phyloP scores from a whole-genome alignment of 768 basidiomycete species.

The Amanita thiersii region DNA sequence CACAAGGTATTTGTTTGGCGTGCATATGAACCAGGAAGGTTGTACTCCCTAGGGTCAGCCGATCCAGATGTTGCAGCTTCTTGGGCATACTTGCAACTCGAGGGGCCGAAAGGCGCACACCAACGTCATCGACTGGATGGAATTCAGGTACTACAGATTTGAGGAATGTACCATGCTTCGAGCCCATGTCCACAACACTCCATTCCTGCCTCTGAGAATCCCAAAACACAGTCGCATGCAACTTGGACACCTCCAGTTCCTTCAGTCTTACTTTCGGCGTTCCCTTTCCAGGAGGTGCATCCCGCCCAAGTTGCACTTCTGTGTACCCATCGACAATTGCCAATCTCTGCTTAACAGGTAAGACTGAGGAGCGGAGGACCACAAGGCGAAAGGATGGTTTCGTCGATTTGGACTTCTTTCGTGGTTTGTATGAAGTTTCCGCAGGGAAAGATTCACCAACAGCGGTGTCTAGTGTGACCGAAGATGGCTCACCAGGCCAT shows the following conservation, averaged over 20 bases:
- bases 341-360: constrained; percentile 41
- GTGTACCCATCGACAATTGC: constrained; percentile 39
- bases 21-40: constrained; percentile 69
- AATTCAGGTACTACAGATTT: constrained; percentile 20
- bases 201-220: constrained; percentile 50
- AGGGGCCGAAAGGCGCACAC: constrained; percentile 52
- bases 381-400: constrained; percentile 41
- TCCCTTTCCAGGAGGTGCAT: constrained; percentile 42
- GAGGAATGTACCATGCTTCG: constrained; percentile 76
- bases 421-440: constrained; percentile 5
- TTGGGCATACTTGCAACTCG: constrained; percentile 65
- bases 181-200: constrained; percentile 80
- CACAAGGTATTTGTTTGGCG: constrained; percentile 49
- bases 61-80: constrained; percentile 54
- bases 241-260: constrained; percentile 79
- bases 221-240: constrained; percentile 73
- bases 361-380: constrained; percentile 45
- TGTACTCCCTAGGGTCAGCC: constrained; percentile 60
- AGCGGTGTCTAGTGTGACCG: constrained; percentile 15
- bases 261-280: constrained; percentile 66
- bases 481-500: constrained; percentile 38
- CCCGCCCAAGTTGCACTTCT: constrained; percentile 71
- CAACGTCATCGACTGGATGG: constrained; percentile 18
- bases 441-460: constrained; percentile 8
- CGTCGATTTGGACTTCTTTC: constrained; percentile 12